A percentile compares a stretch with the other conserved stretches of the same genome.
phyloP scores from a whole-genome alignment of 2,329 filamentous ascomycete genomes.

The Sporothrix inflata region DNA sequence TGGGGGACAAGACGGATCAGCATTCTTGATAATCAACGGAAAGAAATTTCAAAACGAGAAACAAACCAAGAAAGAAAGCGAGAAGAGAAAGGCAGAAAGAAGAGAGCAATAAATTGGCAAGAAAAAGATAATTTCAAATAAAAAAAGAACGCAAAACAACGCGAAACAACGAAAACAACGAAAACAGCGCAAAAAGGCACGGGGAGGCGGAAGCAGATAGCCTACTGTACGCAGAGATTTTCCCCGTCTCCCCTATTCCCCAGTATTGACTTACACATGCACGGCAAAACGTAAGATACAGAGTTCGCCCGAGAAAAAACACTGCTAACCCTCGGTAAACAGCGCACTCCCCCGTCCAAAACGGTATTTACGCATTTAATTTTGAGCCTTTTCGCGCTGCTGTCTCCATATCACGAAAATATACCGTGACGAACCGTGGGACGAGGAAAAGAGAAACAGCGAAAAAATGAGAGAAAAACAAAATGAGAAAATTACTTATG shows the following conservation, averaged over 20 bases:
- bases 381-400: neutral
- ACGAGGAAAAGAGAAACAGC: neutral
- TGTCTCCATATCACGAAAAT: slow-evolving; percentile 31
- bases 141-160: neutral
- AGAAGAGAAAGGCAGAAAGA: neutral
- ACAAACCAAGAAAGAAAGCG: too few species aligned
- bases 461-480: neutral
- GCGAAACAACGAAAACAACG: neutral
- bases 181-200: neutral
- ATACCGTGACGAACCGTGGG: slow-evolving; percentile 22
- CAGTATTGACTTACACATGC: slow-evolving; percentile 9
- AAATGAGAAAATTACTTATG: neutral
- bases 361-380: neutral
- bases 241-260: neutral
- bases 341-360: neutral
- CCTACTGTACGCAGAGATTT: neutral
- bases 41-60: neutral
- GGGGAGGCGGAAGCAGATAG: slow-evolving; percentile 4
- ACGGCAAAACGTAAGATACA: too few species aligned
- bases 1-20: neutral
- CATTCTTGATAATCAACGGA: neutral
- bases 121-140: neutral
- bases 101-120: neutral
- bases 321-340: neutral
- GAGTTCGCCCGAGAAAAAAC: too few species aligned